Evolutionary conservation across 495 filamentous ascomycete genomes (phyloP).

Genomic region (Lophiostoma macrostomum): DNA sequence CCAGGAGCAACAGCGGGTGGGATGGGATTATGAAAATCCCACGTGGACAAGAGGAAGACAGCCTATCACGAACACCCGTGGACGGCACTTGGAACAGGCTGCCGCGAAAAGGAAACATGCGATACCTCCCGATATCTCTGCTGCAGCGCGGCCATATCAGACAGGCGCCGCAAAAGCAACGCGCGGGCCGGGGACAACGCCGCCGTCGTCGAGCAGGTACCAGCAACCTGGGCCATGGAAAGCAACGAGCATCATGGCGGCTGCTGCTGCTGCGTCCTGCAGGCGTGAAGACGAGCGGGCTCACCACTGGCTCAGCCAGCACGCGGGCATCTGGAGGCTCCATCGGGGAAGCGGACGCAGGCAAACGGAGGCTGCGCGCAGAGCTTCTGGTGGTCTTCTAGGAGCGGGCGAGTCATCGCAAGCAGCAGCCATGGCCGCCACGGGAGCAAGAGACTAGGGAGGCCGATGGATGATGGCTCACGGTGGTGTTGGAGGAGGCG

Average conservation of each 20-base stretch:
- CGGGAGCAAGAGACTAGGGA: background rate
- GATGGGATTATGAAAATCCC: conserved; percentile 19
- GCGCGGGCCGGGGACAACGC: too few species aligned
- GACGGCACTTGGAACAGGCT: background rate
- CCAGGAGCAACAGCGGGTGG: background rate
- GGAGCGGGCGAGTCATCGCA: conserved; percentile 21
- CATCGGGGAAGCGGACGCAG: conserved; percentile 17
- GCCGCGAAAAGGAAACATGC: conserved; percentile 24
- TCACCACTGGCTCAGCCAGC: too few species aligned
- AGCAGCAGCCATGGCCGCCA: background rate
- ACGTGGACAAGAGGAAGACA: conserved; percentile 31
- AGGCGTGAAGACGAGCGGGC: too few species aligned
- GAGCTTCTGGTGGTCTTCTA: conserved; percentile 6
- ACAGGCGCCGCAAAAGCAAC: conserved; percentile 7
- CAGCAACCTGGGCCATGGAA: conserved; percentile 24
- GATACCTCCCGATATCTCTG: background rate
- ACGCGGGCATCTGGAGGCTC: too few species aligned
- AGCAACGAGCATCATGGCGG: conserved; percentile 3
- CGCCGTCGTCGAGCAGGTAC: background rate
- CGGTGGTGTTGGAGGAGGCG: background rate
- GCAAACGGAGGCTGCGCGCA: conserved; percentile 9
- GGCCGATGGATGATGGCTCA: background rate
- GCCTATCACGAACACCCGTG: conserved; percentile 15
- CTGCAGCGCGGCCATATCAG: background rate
- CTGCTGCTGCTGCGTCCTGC: conserved; percentile 2